These are phyloP conservation scores for Fusarium camptoceras DNA, from an alignment of 2,329 filamentous ascomycete genomes.

Conservation along the genomic window DNA sequence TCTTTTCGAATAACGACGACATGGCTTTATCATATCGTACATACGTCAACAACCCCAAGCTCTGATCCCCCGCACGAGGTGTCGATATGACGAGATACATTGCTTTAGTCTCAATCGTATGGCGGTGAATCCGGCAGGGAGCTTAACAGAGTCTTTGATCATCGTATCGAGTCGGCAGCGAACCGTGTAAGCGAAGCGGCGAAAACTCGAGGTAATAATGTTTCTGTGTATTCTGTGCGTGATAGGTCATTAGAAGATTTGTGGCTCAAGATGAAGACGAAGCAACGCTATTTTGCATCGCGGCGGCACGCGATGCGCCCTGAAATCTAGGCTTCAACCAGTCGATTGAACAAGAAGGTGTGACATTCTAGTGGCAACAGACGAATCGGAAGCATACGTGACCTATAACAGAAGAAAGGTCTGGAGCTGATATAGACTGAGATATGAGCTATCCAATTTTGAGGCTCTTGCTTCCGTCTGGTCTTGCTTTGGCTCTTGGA, in stretches of 20 bases:
- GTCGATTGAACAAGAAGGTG: conserved; percentile 14
- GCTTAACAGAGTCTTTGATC: conserved; percentile 12
- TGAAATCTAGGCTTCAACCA: conserved; percentile 21
- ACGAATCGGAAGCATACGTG: conserved; percentile 27
- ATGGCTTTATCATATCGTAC: conserved; percentile 31
- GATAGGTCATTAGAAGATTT: conserved; percentile 25
- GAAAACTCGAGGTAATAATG: conserved; percentile 9
- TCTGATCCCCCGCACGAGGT: conserved; percentile 44
- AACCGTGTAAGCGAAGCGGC: conserved; percentile 19
- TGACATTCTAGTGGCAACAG: conserved; percentile 15
- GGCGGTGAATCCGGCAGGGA: conserved; percentile 3
- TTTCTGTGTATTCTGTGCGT: not conserved
- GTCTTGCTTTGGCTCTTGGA: conserved; percentile 23
- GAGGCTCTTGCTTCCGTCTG: conserved; percentile 15
- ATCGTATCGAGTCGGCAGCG: conserved; percentile 1
- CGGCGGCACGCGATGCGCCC: conserved; percentile 19
- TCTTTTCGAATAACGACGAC: conserved; percentile 24
- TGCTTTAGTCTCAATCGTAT: conserved; percentile 25
- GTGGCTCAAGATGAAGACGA: conserved; percentile 33
- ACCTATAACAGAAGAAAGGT: conserved; percentile 16
- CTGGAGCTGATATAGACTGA: conserved; percentile 35
- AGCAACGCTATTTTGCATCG: conserved; percentile 40
- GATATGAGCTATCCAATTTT: conserved; percentile 22
- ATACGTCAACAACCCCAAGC: conserved; percentile 33
- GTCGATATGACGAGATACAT: conserved; percentile 2